Base-by-base conservation (phyloP, 805 yeast genomes). In the Schwanniomyces occidentalis region DNA sequence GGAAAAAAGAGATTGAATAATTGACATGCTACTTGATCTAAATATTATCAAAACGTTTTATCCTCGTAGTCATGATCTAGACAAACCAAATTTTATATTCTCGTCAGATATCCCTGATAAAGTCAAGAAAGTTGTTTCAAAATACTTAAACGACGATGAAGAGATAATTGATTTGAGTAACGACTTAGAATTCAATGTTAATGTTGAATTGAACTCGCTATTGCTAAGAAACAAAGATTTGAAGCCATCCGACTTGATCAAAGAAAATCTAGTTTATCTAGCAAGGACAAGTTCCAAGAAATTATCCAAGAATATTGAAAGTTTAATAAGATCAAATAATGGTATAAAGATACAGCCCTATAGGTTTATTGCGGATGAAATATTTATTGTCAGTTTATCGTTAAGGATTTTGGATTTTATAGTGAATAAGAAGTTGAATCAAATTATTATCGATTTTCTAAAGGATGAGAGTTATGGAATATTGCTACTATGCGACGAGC, bases 31-130 rank as follows among this genome's bases (percentile, higher is more conserved):
- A 27, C 21, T 16, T 12, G 38, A 30, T 24, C 18, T 34, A 8
- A 34, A 18, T 16, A 19, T 19, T 12, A 29, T 24, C 27, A 28
- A 34, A 20, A 20, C 30, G 9, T 30, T 29, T 24, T 14, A 23
- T 8, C 19, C 24, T 32, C 27, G 32, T 18, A 20, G 20, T 24
- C 45, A 46, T 24, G 72, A 67, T 44, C 48, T 56, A 4, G 48
- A 54, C 27, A 56, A 56, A 38, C 73, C 73, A 21, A 65, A 63
- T 42, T 56, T 65, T 34, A 45, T 67, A 14, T 63, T 61, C 38
- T 54, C 64, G 3, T 63, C 70, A 5, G 62, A 67, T 37, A 59
- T 67, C 8, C 55, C 58, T 1, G 48, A 46, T 17, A 52, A 54
- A 32, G 51, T 58, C 16, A 28, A 26, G 15, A 27, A 18, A 19